phyloP scores from a whole-genome alignment of 1,284 basidiomycete genomes.

The Leccinum fuscescens region DNA sequence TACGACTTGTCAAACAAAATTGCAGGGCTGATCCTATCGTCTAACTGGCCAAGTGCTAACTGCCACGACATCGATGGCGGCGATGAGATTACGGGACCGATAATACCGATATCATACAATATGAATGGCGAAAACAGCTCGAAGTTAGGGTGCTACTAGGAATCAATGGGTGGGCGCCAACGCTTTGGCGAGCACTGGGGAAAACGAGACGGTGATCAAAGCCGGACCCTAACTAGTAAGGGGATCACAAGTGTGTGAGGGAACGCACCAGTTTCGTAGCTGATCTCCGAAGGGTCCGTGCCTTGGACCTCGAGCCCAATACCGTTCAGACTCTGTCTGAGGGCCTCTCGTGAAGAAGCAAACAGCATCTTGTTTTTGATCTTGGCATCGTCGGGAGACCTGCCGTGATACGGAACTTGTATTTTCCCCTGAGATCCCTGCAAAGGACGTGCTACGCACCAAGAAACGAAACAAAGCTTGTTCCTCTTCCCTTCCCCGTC shows the following conservation, averaged over 20 bases:
- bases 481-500: slow-evolving; percentile 57
- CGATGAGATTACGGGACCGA: neutral
- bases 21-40: neutral
- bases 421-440: too few species aligned
- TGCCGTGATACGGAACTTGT: slow-evolving; percentile 30
- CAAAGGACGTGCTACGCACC: slow-evolving; percentile 42
- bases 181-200: slow-evolving; percentile 23
- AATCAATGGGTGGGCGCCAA: slow-evolving; percentile 16
- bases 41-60: neutral
- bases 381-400: slow-evolving; percentile 87
- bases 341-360: slow-evolving; percentile 87
- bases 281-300: slow-evolving; percentile 81
- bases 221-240: neutral
- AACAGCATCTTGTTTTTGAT: slow-evolving; percentile 96
- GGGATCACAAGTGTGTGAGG: too few species aligned
- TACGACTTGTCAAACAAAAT: slow-evolving; percentile 4
- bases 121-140: neutral
- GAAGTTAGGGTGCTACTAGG: neutral
- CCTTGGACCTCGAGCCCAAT: slow-evolving; percentile 84
- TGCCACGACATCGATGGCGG: neutral
- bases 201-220: neutral
- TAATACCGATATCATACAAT: neutral
- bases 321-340: slow-evolving; percentile 73
- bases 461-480: slow-evolving; percentile 87
- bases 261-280: slow-evolving; percentile 72